Conservation (phyloP, 192 early-diverging fungal genomes). For the Backusella mclennaniae region DNA sequence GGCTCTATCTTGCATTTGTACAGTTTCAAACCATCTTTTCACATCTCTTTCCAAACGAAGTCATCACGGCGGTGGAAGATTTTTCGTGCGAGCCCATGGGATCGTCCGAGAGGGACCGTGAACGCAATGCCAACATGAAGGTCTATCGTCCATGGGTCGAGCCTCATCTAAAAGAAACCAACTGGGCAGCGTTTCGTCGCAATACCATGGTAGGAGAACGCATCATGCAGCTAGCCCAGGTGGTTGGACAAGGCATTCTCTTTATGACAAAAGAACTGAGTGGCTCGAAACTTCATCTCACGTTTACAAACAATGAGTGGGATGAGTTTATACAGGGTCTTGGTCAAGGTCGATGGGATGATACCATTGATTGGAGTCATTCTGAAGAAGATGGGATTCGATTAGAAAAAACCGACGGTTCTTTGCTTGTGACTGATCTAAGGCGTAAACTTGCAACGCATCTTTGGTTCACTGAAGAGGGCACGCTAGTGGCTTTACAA, state of each 20-base stretch:
- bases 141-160: conserved; percentile 36
- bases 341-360: conserved; percentile 21
- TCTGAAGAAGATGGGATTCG: neutral
- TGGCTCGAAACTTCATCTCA: conserved; percentile 44
- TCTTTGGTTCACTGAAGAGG: conserved; percentile 21
- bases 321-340: conserved; percentile 37
- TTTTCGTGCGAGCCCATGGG: neutral
- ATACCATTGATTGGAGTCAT: conserved; percentile 16
- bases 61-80: conserved; percentile 1
- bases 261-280: conserved; percentile 50
- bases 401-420: neutral
- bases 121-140: conserved; percentile 40
- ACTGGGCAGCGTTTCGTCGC: conserved; percentile 42
- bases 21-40: conserved; percentile 35
- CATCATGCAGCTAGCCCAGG: conserved; percentile 35
- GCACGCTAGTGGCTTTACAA: neutral
- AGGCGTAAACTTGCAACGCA: conserved; percentile 15
- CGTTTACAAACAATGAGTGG: conserved; percentile 43
- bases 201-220: conserved; percentile 41
- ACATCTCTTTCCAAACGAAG: conserved; percentile 28
- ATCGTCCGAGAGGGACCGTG: conserved; percentile 24
- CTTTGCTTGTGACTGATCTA: conserved; percentile 21
- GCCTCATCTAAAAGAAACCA: conserved; percentile 31
- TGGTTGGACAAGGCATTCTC: conserved; percentile 43
- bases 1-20: conserved; percentile 40